Conservation (phyloP, 169 alveolate genomes). For the Babesia divergens region DNA sequence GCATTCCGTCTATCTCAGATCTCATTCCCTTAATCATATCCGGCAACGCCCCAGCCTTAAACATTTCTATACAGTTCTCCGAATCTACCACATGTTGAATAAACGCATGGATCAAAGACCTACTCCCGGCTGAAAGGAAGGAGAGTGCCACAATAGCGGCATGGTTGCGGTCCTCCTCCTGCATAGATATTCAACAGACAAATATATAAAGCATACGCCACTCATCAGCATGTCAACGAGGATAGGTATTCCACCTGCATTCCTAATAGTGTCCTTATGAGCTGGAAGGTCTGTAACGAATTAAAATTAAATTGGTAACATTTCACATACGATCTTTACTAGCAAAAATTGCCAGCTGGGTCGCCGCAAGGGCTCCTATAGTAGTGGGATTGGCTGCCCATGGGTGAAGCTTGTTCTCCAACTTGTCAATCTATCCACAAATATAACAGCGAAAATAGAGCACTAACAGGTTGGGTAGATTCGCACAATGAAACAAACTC, state of each 20-base stretch:
- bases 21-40: conserved; percentile 82
- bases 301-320: background rate
- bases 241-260: conserved; percentile 62
- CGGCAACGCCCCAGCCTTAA: conserved; percentile 84
- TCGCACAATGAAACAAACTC: conserved; percentile 49
- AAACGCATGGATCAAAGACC: background rate
- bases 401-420: conserved; percentile 88
- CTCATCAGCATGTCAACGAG: conserved; percentile 50
- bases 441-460: background rate
- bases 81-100: conserved; percentile 54
- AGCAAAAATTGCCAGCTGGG: conserved; percentile 91
- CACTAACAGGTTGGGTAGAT: conserved; percentile 50
- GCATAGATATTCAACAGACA: too few relatives aligned
- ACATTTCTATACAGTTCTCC: conserved; percentile 82
- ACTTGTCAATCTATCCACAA: conserved; percentile 73
- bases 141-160: conserved; percentile 90
- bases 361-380: conserved; percentile 93
- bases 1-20: conserved; percentile 82
- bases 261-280: conserved; percentile 49
- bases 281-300: conserved; percentile 52
- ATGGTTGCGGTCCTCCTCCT: conserved; percentile 85
- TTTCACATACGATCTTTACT: conserved; percentile 64
- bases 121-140: conserved; percentile 85
- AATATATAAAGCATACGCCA: conserved; percentile 21
- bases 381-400: conserved; percentile 95